Conservation (phyloP, 2,329 filamentous ascomycete genomes). For the Esteya vermicola region DNA sequence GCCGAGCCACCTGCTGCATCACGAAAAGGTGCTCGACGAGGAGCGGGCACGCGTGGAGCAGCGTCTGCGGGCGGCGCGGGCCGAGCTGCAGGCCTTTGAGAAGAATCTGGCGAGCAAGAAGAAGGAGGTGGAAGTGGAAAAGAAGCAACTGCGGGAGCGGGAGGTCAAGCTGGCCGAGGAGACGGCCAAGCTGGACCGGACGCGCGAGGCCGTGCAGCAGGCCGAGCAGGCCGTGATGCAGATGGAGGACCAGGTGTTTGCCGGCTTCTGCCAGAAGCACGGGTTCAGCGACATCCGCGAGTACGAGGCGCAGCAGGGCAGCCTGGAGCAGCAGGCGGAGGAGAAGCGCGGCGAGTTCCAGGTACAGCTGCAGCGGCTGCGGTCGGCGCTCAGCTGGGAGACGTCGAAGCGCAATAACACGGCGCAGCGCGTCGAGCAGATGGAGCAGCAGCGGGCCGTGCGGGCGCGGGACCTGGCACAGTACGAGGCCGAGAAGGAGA, state of each 20-base stretch:
- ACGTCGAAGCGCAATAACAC: slow-evolving; percentile 39
- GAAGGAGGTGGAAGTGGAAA: slow-evolving; percentile 62
- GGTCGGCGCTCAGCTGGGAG: slow-evolving; percentile 46
- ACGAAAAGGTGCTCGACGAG: slow-evolving; percentile 68
- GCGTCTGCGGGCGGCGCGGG: slow-evolving; percentile 53
- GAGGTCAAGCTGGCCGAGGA: slow-evolving; percentile 68
- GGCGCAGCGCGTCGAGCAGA: slow-evolving; percentile 50
- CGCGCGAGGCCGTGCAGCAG: slow-evolving; percentile 32
- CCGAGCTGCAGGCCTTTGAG: slow-evolving; percentile 64
- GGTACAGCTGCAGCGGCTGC: slow-evolving; percentile 64
- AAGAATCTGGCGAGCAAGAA: slow-evolving; percentile 76
- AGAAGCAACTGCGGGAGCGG: slow-evolving; percentile 59
- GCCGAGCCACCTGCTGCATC: slow-evolving; percentile 56
- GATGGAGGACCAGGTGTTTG: slow-evolving; percentile 82
- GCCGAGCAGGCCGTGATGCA: slow-evolving; percentile 52
- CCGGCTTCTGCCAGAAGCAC: slow-evolving; percentile 69
- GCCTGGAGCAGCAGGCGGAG: slow-evolving; percentile 75
- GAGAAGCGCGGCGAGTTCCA: slow-evolving; percentile 80
- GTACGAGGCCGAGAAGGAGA: slow-evolving; percentile 58
- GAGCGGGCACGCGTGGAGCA: slow-evolving; percentile 72
- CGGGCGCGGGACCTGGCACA: slow-evolving; percentile 55
- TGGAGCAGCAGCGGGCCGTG: slow-evolving; percentile 52
- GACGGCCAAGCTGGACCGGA: slow-evolving; percentile 49
- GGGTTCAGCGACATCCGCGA: slow-evolving; percentile 82
- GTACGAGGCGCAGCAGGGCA: slow-evolving; percentile 88